Percentiles rank a stretch among this genome's conserved stretches.
Conservation (phyloP, 2,329 filamentous ascomycete species). For the Diaporthe humulicola region DNA sequence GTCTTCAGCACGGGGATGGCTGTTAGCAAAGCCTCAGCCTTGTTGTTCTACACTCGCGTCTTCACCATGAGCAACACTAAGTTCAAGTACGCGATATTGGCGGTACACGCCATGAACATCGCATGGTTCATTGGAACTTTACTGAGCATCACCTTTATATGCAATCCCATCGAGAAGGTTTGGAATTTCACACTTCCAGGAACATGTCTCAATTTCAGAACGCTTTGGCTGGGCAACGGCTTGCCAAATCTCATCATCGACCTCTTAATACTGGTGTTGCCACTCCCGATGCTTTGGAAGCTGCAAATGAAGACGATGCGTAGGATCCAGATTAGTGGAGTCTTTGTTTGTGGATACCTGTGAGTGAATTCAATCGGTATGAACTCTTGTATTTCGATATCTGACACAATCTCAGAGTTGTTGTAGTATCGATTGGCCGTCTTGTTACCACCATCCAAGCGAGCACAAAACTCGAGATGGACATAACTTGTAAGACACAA, state of each 20-base stretch:
- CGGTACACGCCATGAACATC: neutral
- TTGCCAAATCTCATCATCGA: conserved; percentile 1
- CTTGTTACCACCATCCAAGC: neutral
- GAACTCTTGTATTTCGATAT: neutral
- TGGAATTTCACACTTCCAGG: neutral
- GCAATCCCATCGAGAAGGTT: neutral
- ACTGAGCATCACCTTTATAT: neutral
- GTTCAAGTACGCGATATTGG: neutral
- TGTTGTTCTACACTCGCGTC: neutral
- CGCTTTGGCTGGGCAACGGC: neutral
- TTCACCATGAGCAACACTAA: neutral
- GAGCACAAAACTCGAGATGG: neutral
- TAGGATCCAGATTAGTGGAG: neutral
- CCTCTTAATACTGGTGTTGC: neutral
- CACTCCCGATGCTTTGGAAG: neutral
- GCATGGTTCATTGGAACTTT: neutral
- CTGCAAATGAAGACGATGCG: neutral
- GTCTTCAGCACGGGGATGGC: neutral
- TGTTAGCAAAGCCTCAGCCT: neutral
- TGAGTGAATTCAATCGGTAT: neutral
- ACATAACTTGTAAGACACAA: neutral
- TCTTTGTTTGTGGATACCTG: conserved; percentile 6
- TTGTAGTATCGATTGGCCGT: neutral
- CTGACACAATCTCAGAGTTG: neutral
- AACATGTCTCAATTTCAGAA: neutral